Evolutionary conservation across 139 green algal species (phyloP).

Genomic region (Auxenochlorella pyrenoidosa): DNA sequence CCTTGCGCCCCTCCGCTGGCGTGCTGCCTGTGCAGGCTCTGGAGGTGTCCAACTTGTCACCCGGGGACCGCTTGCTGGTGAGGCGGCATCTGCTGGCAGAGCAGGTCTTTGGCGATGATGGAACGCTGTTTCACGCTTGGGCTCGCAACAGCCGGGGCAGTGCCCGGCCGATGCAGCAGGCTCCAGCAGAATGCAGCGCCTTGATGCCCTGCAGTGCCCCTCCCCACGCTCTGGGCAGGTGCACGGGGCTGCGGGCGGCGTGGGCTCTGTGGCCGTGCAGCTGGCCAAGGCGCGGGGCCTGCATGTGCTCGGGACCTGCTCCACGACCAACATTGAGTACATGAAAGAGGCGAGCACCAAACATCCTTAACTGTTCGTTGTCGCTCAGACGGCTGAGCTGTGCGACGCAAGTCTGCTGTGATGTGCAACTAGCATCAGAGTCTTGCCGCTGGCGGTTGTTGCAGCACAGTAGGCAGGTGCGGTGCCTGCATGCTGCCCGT

Average conservation of each 20-base stretch:
- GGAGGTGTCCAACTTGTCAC: not conserved
- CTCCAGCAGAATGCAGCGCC: too few relatives aligned
- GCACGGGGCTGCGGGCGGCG: not conserved
- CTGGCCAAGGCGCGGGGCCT: constrained; percentile 26
- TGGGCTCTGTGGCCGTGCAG: constrained; percentile 7
- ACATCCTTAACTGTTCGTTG: not conserved
- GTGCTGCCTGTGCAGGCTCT: not conserved
- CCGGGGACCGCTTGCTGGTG: constrained; percentile 49
- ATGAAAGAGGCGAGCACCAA: not conserved
- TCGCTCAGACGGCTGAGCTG: not conserved
- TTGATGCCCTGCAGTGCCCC: too few relatives aligned
- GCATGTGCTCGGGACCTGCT: constrained; percentile 19
- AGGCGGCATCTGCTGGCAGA: constrained; percentile 38
- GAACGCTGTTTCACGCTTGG: not conserved
- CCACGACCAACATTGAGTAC: not conserved
- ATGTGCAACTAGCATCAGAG: too few relatives aligned
- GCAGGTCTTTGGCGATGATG: not conserved
- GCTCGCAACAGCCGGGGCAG: not conserved
- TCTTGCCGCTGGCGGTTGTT: too few relatives aligned
- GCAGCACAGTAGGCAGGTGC: too few relatives aligned
- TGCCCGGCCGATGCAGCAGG: not conserved
- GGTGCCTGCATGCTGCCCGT: too few relatives aligned
- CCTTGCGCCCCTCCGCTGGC: too few relatives aligned
- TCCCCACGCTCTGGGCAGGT: not conserved
- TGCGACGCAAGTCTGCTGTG: not conserved